Base-by-base conservation (phyloP, 1,139 yeast genomes). In the Waltiozyma sp. region DNA sequence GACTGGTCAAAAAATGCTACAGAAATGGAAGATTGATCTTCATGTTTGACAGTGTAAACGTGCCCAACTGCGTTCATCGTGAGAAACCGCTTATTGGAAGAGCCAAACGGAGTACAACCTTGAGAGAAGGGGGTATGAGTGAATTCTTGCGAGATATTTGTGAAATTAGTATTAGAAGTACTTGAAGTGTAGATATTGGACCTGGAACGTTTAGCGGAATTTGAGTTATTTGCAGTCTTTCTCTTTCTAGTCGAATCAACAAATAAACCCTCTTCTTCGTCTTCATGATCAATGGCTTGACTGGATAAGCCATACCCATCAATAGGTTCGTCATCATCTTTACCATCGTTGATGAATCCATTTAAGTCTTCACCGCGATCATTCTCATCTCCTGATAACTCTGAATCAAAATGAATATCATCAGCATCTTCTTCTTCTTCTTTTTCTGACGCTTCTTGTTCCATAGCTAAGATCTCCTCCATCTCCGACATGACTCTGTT, bases 1-100 rank as follows among this genome's bases (percentile, higher is more conserved):
- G 88, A 77, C 41, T 84, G 69, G 58, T 91, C 96, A 56, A 87
- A 88, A 56, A 91, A 91, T 14, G 89, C 77, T 2, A 89, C 88
- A 0, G 96, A 87, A 16, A 89, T 70, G 40, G 89, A 78, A 50
- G 80, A 76, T 51, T 81, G 73, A 0, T 55, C 59, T 33, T 66
- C 75, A 18, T 35, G 37, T 48, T 73, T 72, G 18, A 86, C 94
- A 0, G 85, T 70, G 80, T 95, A 85, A 0, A 80, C 81, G 57
- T 85, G 85, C 0, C 97, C 97, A 36, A 80, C 65, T 8, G 83
- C 69, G 54, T 86, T 87, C 73, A 91, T 84, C 31, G 87, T 77
- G 43, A 91, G 64, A 56, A 88, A 89, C 45, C 96, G 70, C 60
- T 94, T 75, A 43, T 65, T 74, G 41, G 72, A 66, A n/a, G 4